These are phyloP conservation scores for Lanmaoa rubissima DNA, from an alignment of 768 basidiomycete genomes.

Conservation along the genomic window DNA sequence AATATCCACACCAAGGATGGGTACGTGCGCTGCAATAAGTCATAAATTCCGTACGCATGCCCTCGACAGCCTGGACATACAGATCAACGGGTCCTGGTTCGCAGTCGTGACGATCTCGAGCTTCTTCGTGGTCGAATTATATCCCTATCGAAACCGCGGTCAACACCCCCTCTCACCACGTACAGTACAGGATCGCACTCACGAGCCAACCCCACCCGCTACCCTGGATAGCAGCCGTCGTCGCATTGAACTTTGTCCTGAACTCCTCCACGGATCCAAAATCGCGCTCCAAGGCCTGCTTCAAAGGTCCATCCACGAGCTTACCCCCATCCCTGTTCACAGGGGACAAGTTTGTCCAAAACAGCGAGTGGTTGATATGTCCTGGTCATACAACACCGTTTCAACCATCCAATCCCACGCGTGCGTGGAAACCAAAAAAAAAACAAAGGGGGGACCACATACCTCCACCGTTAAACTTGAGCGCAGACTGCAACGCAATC, in stretches of 20 bases:
- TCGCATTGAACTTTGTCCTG: slow-evolving; percentile 83
- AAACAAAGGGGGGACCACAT: slow-evolving; percentile 7
- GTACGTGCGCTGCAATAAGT: slow-evolving; percentile 60
- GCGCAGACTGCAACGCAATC: slow-evolving; percentile 84
- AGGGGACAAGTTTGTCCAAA: slow-evolving; percentile 98
- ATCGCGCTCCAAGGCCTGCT: slow-evolving; percentile 70
- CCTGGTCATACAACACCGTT: slow-evolving; percentile 34
- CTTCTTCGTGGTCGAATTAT: slow-evolving; percentile 59
- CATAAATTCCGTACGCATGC: slow-evolving; percentile 6
- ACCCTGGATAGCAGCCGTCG: slow-evolving; percentile 91
- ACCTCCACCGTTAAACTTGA: slow-evolving; percentile 99
- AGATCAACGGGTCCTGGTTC: slow-evolving; percentile 92
- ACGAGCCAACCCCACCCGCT: slow-evolving; percentile 99
- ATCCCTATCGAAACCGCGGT: slow-evolving; percentile 49
- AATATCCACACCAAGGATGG: slow-evolving; percentile 94
- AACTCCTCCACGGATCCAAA: slow-evolving; percentile 88
- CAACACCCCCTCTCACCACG: neutral
- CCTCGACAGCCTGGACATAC: slow-evolving; percentile 33
- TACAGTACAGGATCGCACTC: slow-evolving; percentile 25
- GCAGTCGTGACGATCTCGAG: slow-evolving; percentile 91
- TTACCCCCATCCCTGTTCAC: slow-evolving; percentile 58
- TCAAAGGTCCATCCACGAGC: slow-evolving; percentile 64
- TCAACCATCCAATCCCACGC: too few species aligned
- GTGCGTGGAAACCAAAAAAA: too few species aligned
- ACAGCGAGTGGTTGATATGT: slow-evolving; percentile 93